phyloP scores from a whole-genome alignment of 495 filamentous ascomycete genomes.

The Cryomyces minteri region DNA sequence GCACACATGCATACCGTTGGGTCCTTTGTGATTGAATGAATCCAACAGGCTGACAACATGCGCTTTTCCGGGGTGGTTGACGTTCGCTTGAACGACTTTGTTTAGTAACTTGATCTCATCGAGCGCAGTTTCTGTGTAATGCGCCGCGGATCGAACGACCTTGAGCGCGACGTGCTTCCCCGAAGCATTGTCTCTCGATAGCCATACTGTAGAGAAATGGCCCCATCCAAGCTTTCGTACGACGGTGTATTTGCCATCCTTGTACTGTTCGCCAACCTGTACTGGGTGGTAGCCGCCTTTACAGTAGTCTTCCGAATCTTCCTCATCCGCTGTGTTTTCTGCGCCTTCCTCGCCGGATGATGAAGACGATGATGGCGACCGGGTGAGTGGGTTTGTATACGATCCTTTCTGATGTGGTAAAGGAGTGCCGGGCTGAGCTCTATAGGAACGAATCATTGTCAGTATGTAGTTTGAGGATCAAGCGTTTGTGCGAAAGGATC shows the following conservation, averaged over 20 bases:
- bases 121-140: slow-evolving; percentile 97
- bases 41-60: slow-evolving; percentile 93
- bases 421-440: slow-evolving; percentile 9
- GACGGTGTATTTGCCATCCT: slow-evolving; percentile 90
- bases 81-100: slow-evolving; percentile 85
- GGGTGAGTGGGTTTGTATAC: slow-evolving; percentile 34
- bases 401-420: slow-evolving; percentile 28
- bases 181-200: slow-evolving; percentile 78
- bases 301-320: slow-evolving; percentile 98
- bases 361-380: slow-evolving; percentile 63
- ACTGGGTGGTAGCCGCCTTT: slow-evolving; percentile 98
- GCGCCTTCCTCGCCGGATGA: slow-evolving; percentile 60
- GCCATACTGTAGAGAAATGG: slow-evolving; percentile 97
- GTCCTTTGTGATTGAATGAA: slow-evolving; percentile 94
- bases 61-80: slow-evolving; percentile 66
- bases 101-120: slow-evolving; percentile 98
- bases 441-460: no score
- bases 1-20: slow-evolving; percentile 90
- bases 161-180: slow-evolving; percentile 94
- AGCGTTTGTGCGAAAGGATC: no score
- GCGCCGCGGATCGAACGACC: slow-evolving; percentile 88
- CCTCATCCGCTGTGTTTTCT: slow-evolving; percentile 90
- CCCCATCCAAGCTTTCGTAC: slow-evolving; percentile 97
- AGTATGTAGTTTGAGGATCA: no score
- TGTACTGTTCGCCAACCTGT: slow-evolving; percentile 84